Conservation (phyloP, 371 early-diverging fungal species). For the Fennellomyces sp. region DNA sequence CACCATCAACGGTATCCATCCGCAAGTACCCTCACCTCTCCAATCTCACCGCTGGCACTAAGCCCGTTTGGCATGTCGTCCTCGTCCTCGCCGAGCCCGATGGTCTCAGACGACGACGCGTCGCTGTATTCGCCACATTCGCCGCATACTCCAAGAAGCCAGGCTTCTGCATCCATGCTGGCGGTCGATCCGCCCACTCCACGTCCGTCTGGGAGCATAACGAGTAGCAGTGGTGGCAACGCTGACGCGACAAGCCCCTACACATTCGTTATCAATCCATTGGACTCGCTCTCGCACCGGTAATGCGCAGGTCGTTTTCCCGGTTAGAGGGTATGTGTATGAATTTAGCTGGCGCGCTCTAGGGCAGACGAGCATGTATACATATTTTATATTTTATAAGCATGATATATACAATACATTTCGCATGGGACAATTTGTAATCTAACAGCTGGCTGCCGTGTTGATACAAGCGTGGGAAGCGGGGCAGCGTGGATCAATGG, state of each 20-base stretch:
- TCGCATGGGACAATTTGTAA: too few relatives aligned
- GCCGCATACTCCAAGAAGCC: constrained; percentile 22
- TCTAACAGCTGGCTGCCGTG: too few relatives aligned
- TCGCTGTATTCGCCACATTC: constrained; percentile 33
- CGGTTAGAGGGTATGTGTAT: too few relatives aligned
- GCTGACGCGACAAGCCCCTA: not conserved
- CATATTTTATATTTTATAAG: too few relatives aligned
- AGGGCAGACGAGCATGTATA: too few relatives aligned
- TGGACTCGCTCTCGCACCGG: constrained; percentile 3
- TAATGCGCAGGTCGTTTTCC: not conserved
- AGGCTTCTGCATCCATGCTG: constrained; percentile 5
- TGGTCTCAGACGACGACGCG: constrained; percentile 31
- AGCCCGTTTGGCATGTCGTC: constrained; percentile 5
- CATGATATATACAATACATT: too few relatives aligned
- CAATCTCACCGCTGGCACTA: constrained; percentile 9
- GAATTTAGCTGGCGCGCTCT: too few relatives aligned
- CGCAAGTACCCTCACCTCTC: constrained; percentile 1
- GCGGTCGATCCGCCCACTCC: constrained; percentile 11
- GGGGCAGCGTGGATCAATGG: too few relatives aligned
- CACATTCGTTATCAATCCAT: constrained; percentile 6
- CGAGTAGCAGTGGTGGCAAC: not conserved
- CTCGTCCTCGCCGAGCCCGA: constrained; percentile 22
- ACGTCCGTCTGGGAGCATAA: constrained; percentile 8
- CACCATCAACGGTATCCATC: constrained; percentile 6
- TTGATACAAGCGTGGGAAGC: too few relatives aligned